Conservation (phyloP, 306 rosid genomes). For the Castanea crenata region DNA sequence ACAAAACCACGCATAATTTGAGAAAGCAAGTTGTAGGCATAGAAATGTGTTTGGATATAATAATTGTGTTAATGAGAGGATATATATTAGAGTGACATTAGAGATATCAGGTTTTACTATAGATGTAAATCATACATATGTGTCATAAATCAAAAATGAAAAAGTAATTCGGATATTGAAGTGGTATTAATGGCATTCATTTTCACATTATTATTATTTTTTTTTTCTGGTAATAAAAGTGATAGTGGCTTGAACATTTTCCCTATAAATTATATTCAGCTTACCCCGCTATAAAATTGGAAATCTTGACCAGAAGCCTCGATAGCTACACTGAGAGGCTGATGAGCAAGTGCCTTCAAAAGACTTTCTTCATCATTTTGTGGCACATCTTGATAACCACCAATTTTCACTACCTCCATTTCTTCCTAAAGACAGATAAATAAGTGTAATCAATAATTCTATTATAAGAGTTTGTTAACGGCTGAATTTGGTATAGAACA, state of each 20-base stretch:
- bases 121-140: too few relatives aligned
- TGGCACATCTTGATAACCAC: conserved; percentile 85
- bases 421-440: conserved; percentile 43
- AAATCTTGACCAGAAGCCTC: conserved; percentile 85
- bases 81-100: too few relatives aligned
- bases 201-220: too few relatives aligned
- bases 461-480: neutral
- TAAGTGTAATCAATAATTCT: neutral
- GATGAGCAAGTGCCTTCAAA: conserved; percentile 87
- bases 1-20: neutral
- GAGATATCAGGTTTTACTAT: too few relatives aligned
- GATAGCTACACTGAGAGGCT: conserved; percentile 86
- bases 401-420: conserved; percentile 55
- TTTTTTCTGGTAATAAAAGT: too few relatives aligned
- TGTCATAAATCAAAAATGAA: too few relatives aligned
- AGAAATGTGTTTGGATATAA: neutral
- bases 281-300: conserved; percentile 91
- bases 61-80: neutral
- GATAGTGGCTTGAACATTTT: too few relatives aligned
- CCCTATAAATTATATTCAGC: neutral
- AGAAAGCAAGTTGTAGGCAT: neutral
- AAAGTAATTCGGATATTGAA: too few relatives aligned
- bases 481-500: neutral
- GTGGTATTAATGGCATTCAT: neutral
- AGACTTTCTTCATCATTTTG: conserved; percentile 69